phyloP scores from a whole-genome alignment of 129 eudicot species.

The Smallanthus sonchifolius region DNA sequence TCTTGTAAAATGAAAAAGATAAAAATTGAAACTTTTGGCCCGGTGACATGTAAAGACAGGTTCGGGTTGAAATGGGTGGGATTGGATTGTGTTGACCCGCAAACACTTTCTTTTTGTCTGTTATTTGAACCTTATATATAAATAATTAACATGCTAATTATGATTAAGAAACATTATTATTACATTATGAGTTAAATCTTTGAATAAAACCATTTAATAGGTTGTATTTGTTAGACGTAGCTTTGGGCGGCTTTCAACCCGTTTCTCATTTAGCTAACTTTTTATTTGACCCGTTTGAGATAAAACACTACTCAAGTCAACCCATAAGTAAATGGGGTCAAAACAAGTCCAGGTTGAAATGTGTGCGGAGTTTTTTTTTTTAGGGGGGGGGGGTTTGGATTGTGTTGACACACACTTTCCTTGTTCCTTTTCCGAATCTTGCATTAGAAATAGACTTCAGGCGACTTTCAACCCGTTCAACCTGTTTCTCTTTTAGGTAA shows the following conservation, averaged over 20 bases:
- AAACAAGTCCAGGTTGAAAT: not conserved
- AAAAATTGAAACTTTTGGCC: not conserved
- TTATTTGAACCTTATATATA: too few species aligned
- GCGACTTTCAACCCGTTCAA: not conserved
- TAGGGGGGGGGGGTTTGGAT: too few species aligned
- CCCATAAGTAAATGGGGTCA: not conserved
- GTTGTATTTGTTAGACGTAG: not conserved
- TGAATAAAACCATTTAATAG: not conserved
- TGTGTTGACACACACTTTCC: not conserved
- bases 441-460: not conserved
- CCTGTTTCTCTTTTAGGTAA: not conserved
- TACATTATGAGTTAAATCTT: not conserved
- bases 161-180: not conserved
- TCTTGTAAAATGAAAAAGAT: not conserved
- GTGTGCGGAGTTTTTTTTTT: not conserved
- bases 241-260: not conserved
- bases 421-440: not conserved
- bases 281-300: not conserved
- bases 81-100: not conserved
- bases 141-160: not conserved
- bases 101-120: not conserved
- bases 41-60: not conserved
- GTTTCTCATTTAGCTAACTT: not conserved
- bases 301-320: not conserved
- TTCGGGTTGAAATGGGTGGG: not conserved